Conservation (phyloP, 2,329 filamentous ascomycete genomes). For the Aspergillus sp. region DNA sequence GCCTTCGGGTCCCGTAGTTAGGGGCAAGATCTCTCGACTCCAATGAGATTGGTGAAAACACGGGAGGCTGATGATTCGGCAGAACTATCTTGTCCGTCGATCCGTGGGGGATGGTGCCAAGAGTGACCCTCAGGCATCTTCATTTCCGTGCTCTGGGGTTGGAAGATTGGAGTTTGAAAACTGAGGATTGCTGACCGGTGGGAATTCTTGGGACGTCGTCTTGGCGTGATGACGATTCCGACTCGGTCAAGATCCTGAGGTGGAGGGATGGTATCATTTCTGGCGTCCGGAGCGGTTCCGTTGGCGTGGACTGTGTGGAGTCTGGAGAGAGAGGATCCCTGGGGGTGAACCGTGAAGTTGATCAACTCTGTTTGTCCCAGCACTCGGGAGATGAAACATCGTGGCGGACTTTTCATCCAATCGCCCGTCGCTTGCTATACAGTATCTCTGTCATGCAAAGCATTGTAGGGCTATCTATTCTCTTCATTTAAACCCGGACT, state of each 20-base stretch:
- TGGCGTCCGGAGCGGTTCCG: background rate
- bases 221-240: background rate
- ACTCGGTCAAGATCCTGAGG: background rate
- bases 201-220: background rate
- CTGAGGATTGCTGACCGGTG: background rate
- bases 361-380: background rate
- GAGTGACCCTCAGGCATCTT: background rate
- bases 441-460: background rate
- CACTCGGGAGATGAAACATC: background rate
- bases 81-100: constrained; percentile 3
- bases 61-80: constrained; percentile 1
- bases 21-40: background rate
- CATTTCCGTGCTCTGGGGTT: background rate
- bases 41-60: constrained; percentile 6
- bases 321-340: background rate
- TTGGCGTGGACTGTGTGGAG: background rate
- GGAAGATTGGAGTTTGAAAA: background rate
- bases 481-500: background rate
- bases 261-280: background rate
- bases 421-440: background rate
- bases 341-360: background rate
- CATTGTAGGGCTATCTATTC: background rate
- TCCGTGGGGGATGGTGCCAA: constrained; percentile 11
- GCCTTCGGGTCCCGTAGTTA: background rate
- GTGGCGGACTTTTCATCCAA: background rate